These are phyloP conservation scores for Suillus weaverae DNA, from an alignment of 768 basidiomycete genomes.

Conservation along the genomic window DNA sequence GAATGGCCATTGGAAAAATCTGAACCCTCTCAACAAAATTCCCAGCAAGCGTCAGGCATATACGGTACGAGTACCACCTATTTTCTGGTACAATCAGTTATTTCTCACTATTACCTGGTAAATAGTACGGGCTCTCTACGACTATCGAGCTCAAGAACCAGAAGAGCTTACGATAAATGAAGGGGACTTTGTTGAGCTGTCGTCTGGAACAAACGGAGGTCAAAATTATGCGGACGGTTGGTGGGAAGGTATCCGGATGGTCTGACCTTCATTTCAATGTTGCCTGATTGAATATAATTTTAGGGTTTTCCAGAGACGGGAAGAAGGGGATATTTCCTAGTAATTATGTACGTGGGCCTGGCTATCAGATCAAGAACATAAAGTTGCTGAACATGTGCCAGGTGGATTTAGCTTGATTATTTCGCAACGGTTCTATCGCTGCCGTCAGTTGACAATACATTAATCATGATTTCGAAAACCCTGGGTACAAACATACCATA, in stretches of 20 bases:
- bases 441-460: constrained; percentile 12
- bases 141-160: constrained; percentile 69
- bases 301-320: constrained; percentile 61
- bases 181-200: constrained; percentile 63
- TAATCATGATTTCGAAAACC: constrained; percentile 1
- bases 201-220: constrained; percentile 60
- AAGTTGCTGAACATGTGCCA: constrained; percentile 30
- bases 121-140: constrained; percentile 79
- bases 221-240: constrained; percentile 74
- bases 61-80: constrained; percentile 45
- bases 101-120: constrained; percentile 10
- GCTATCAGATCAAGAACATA: constrained; percentile 14
- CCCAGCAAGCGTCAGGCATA: constrained; percentile 40
- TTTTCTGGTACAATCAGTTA: constrained; percentile 4
- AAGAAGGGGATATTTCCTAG: constrained; percentile 83
- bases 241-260: constrained; percentile 71
- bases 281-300: constrained; percentile 26
- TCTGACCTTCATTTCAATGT: constrained; percentile 19
- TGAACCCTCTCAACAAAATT: constrained; percentile 15
- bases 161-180: constrained; percentile 68
- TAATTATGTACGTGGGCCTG: constrained; percentile 68
- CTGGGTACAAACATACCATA: background rate
- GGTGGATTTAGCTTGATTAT: constrained; percentile 49
- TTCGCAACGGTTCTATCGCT: constrained; percentile 7
- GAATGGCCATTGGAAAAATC: constrained; percentile 18